Conservation (phyloP, 2,329 filamentous ascomycete species). For the Fusarium tjaetaba region DNA sequence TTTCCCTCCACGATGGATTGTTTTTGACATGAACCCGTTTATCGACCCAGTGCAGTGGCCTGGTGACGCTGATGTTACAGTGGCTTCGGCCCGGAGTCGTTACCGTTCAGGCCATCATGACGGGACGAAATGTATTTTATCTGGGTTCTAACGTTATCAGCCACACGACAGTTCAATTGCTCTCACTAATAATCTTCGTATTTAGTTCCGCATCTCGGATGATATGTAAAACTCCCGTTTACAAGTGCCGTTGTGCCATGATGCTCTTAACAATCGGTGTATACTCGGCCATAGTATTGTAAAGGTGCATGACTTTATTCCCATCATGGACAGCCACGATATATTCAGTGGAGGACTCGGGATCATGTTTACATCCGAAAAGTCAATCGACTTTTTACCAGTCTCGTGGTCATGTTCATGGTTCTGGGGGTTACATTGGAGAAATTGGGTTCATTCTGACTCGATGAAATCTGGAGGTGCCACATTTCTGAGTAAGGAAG, state of each 20-base stretch:
- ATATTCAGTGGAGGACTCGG: neutral
- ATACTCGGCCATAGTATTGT: neutral
- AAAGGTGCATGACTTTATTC: conserved; percentile 2
- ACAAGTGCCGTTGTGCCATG: neutral
- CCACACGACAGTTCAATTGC: neutral
- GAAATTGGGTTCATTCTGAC: neutral
- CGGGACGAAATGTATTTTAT: neutral
- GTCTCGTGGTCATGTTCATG: conserved; percentile 8
- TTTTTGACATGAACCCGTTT: neutral
- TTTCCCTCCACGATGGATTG: neutral
- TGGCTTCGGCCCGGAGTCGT: neutral
- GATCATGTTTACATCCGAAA: conserved; percentile 9
- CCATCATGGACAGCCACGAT: neutral
- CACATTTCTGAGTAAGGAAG: conserved; percentile 17
- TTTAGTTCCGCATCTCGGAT: neutral
- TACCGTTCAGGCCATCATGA: neutral
- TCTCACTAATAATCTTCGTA: neutral
- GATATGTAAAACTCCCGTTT: neutral
- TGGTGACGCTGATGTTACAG: conserved; percentile 17
- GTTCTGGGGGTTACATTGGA: conserved; percentile 8
- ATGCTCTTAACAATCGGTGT: neutral
- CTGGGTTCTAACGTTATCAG: neutral
- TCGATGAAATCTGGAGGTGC: neutral
- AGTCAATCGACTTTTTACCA: neutral
- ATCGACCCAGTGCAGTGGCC: conserved; percentile 23